phyloP scores from a whole-genome alignment of 345 rosid genomes.

The Stellera chamaejasme region DNA sequence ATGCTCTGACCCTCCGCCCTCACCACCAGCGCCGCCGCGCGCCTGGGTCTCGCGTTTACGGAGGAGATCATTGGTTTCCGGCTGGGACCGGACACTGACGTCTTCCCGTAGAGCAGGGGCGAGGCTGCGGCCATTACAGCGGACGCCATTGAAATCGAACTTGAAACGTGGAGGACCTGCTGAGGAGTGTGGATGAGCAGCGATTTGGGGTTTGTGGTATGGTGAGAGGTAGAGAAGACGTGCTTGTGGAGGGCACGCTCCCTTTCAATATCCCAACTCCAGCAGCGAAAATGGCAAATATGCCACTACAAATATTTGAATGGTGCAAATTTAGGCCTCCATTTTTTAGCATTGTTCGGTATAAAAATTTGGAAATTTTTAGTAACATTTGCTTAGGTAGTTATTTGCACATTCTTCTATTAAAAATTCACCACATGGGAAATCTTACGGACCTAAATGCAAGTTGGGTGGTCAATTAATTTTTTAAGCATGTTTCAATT shows the following conservation, averaged over 20 bases:
- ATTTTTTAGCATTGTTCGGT: too few species aligned
- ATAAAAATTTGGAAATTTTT: too few species aligned
- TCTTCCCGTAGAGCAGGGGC: constrained; percentile 22
- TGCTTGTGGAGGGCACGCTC: constrained; percentile 56
- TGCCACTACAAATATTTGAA: too few species aligned
- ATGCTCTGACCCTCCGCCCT: constrained; percentile 64
- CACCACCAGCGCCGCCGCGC: constrained; percentile 33
- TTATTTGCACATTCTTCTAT: too few species aligned
- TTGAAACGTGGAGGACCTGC: neutral
- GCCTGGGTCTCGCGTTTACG: constrained; percentile 22
- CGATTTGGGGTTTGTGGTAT: neutral
- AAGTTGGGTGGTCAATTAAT: too few species aligned
- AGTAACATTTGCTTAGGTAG: too few species aligned
- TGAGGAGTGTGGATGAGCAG: neutral
- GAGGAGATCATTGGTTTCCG: neutral
- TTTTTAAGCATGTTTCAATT: too few species aligned
- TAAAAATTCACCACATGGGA: too few species aligned
- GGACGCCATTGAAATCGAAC: constrained; percentile 27
- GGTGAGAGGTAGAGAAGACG: constrained; percentile 5
- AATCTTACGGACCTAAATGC: too few species aligned
- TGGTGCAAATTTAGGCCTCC: too few species aligned
- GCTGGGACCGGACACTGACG: constrained; percentile 13
- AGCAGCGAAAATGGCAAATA: too few species aligned
- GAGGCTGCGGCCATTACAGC: constrained; percentile 13
- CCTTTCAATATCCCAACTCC: neutral